Base-by-base conservation (phyloP, 73 alveolate genomes). In the Paramecium biaurelia region DNA sequence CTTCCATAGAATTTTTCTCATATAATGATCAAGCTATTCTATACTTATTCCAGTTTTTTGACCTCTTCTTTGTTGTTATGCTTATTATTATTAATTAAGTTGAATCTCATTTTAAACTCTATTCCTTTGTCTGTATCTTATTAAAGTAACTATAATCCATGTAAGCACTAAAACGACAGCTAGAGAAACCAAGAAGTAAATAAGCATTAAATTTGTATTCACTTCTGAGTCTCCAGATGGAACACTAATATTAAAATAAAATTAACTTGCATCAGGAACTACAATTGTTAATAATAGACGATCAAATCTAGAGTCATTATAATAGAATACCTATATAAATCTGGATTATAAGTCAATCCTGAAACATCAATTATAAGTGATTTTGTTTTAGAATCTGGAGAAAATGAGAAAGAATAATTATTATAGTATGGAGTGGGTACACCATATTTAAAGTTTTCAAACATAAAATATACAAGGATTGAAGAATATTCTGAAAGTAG, bases 161-260 rank as follows among this genome's bases (percentile, higher is more conserved):
- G 86, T 72, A 2, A 72, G 34, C 30, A 72, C 35, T 37, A 72
- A 72, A 14, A 72, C 86, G 2, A 72, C 37, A 72, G 86, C 86
- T 2, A 72, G 18, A 5, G 59, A 32, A 34, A 72, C 86, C 7
- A 72, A 37, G 18, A 72, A 72, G 37, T 72, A 72, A 38, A 72
- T 38, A 2, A 72, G 86, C 86, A 72, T 72, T 72, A 72, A 34
- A 38, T 72, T 72, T 20, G 86, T 72, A 72, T 63, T 63, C n/a
- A 26, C 26, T 24, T 15, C 45, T 5, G 47, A 23, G 26, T 63
- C 84, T 0, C 2, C 45, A 1, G 84, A 11, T 2, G 84, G 84
- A 63, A 32, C 26, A 26, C 26, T 30, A 4, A 63, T 63, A 23
- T 63, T 14, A 63, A 63, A 63, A 63, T 6, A 63, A 24, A 63